Evolutionary conservation across 768 basidiomycete genomes (phyloP).

Genomic region (Boletus vinaceobasis): DNA sequence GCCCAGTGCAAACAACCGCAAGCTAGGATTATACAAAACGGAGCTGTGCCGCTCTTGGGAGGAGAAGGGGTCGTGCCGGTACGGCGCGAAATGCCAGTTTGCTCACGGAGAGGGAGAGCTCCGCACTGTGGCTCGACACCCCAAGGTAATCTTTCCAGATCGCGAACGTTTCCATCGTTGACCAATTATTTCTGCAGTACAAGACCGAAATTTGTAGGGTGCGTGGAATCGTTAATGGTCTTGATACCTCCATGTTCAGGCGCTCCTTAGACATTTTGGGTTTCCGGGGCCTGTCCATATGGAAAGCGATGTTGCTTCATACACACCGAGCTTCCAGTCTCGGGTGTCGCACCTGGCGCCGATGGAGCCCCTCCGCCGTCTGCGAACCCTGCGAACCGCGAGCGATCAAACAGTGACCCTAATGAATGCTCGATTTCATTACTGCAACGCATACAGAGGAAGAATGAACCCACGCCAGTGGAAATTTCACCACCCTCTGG

Average conservation of each 20-base stretch:
- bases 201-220: constrained; percentile 94
- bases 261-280: constrained; percentile 76
- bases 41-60: constrained; percentile 90
- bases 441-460: constrained; percentile 73
- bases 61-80: constrained; percentile 83
- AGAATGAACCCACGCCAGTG: constrained; percentile 55
- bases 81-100: constrained; percentile 88
- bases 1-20: constrained; percentile 89
- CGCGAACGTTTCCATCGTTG: constrained; percentile 5
- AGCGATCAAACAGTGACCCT: constrained; percentile 78
- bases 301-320: constrained; percentile 94
- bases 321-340: constrained; percentile 76
- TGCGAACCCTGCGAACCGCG: constrained; percentile 50
- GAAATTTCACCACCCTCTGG: constrained; percentile 43
- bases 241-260: constrained; percentile 7
- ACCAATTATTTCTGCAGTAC: constrained; percentile 49
- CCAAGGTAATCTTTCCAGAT: constrained; percentile 57
- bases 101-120: constrained; percentile 91
- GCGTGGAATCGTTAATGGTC: constrained; percentile 21
- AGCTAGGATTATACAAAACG: constrained; percentile 88
- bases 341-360: constrained; percentile 54
- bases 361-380: constrained; percentile 53
- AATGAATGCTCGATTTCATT: constrained; percentile 71
- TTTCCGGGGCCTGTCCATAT: constrained; percentile 89
- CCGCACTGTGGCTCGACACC: constrained; percentile 79